Evolutionary conservation across 2,329 filamentous ascomycete genomes (phyloP).

Genomic region (Hymenoscyphus infarciens): DNA sequence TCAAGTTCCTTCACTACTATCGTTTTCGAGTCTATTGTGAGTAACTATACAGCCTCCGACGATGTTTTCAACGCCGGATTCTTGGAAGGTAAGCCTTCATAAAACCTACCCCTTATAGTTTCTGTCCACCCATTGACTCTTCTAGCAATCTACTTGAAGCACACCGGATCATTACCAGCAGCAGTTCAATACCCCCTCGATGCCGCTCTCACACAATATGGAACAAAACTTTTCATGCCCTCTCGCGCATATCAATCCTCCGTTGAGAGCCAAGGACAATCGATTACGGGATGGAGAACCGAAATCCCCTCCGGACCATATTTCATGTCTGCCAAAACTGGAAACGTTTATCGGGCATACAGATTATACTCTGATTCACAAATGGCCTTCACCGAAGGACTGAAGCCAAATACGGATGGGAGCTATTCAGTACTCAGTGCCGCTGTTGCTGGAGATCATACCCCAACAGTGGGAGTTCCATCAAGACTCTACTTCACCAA

Average conservation of each 20-base stretch:
- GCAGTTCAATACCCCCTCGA: slow-evolving; percentile 13
- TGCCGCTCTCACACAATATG: slow-evolving; percentile 22
- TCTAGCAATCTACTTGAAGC: slow-evolving; percentile 22
- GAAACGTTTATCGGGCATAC: slow-evolving; percentile 46
- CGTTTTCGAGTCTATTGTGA: slow-evolving; percentile 21
- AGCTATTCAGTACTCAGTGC: slow-evolving; percentile 43
- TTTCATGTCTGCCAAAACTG: slow-evolving; percentile 43
- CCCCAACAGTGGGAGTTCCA: slow-evolving; percentile 50
- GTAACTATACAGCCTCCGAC: slow-evolving; percentile 10
- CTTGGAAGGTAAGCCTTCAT: slow-evolving; percentile 23
- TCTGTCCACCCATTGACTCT: not conserved
- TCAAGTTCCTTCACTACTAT: slow-evolving; percentile 21
- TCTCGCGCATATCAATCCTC: slow-evolving; percentile 17
- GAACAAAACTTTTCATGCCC: slow-evolving; percentile 26
- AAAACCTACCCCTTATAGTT: not conserved
- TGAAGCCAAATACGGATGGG: slow-evolving; percentile 37
- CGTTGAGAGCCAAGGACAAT: slow-evolving; percentile 9
- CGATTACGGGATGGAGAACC: slow-evolving; percentile 30
- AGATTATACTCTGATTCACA: slow-evolving; percentile 47
- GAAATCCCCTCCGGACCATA: slow-evolving; percentile 43
- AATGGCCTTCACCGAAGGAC: slow-evolving; percentile 47
- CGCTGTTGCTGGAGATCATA: slow-evolving; percentile 39
- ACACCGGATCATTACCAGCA: slow-evolving; percentile 11
- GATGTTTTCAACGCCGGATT: slow-evolving; percentile 33
- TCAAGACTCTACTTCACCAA: slow-evolving; percentile 57